Conservation (phyloP, 2,329 filamentous ascomycete genomes). For the Arthrobotrys pseudoclavata region DNA sequence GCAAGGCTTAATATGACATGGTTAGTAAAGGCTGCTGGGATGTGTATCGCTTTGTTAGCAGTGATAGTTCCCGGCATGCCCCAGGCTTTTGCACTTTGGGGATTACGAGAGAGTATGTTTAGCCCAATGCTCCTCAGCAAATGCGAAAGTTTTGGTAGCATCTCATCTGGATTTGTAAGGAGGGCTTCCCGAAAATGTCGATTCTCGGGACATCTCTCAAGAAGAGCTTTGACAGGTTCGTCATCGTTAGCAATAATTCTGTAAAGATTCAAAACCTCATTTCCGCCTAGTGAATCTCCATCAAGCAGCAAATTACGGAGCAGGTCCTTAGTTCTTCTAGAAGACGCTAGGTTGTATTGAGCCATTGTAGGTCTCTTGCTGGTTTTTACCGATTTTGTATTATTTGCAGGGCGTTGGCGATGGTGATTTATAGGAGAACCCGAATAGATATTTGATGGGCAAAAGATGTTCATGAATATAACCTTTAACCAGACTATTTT, state of each 20-base stretch:
- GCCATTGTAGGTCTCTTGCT: too few species aligned
- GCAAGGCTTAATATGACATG: slow-evolving; percentile 14
- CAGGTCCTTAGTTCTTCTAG: too few species aligned
- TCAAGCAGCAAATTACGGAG: too few species aligned
- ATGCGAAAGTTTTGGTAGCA: slow-evolving; percentile 26
- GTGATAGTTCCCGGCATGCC: neutral
- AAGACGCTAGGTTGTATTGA: too few species aligned
- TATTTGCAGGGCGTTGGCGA: too few species aligned
- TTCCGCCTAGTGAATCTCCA: too few species aligned
- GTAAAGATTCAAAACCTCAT: too few species aligned
- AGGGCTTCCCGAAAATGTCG: slow-evolving; percentile 2
- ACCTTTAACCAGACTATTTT: too few species aligned
- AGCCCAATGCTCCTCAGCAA: neutral
- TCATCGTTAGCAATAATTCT: slow-evolving; percentile 1
- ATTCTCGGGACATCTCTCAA: slow-evolving; percentile 9
- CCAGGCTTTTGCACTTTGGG: neutral
- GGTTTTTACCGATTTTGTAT: too few species aligned
- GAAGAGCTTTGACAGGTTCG: slow-evolving; percentile 7
- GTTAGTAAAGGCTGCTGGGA: slow-evolving; percentile 15
- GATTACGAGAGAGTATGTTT: neutral
- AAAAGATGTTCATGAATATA: too few species aligned
- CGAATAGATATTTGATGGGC: too few species aligned
- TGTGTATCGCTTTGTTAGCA: neutral
- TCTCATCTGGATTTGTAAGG: slow-evolving; percentile 11
- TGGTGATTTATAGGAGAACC: too few species aligned